These are phyloP conservation scores for Aureobasidium namibiae DNA, from an alignment of 2,329 filamentous ascomycete species.

Conservation along the genomic window DNA sequence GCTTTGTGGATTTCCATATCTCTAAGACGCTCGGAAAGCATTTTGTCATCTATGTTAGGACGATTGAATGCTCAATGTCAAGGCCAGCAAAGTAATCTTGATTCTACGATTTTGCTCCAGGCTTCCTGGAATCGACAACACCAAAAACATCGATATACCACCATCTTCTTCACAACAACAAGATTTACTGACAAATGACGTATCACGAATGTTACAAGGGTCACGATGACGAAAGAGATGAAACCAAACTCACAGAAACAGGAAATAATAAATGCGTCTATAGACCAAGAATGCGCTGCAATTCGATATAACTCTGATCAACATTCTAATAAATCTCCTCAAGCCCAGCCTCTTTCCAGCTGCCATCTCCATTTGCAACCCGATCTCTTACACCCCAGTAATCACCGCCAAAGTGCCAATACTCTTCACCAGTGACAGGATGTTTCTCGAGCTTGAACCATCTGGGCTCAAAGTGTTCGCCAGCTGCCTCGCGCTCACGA, in stretches of 20 bases:
- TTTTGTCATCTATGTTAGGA: too few species aligned
- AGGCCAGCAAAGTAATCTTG: too few species aligned
- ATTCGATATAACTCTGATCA: neutral
- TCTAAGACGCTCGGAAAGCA: too few species aligned
- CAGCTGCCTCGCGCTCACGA: slow-evolving; percentile 62
- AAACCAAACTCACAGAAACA: neutral
- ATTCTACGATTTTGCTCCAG: too few species aligned
- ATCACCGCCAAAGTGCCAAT: slow-evolving; percentile 79
- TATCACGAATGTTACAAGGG: too few species aligned
- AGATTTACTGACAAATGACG: too few species aligned
- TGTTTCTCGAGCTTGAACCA: slow-evolving; percentile 75
- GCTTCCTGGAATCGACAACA: too few species aligned
- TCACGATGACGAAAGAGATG: neutral
- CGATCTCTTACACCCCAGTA: slow-evolving; percentile 74
- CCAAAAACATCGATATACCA: too few species aligned
- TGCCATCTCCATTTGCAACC: slow-evolving; percentile 52
- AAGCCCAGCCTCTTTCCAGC: slow-evolving; percentile 55
- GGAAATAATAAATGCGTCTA: too few species aligned
- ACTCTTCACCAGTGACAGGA: slow-evolving; percentile 75
- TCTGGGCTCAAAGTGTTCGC: slow-evolving; percentile 72
- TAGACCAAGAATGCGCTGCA: too few species aligned
- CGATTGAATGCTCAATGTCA: too few species aligned
- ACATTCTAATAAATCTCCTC: slow-evolving; percentile 61
- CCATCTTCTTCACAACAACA: too few species aligned
- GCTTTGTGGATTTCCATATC: neutral